Evolutionary conservation across 495 filamentous ascomycete genomes (phyloP).

Genomic region (Penicillium canariense): DNA sequence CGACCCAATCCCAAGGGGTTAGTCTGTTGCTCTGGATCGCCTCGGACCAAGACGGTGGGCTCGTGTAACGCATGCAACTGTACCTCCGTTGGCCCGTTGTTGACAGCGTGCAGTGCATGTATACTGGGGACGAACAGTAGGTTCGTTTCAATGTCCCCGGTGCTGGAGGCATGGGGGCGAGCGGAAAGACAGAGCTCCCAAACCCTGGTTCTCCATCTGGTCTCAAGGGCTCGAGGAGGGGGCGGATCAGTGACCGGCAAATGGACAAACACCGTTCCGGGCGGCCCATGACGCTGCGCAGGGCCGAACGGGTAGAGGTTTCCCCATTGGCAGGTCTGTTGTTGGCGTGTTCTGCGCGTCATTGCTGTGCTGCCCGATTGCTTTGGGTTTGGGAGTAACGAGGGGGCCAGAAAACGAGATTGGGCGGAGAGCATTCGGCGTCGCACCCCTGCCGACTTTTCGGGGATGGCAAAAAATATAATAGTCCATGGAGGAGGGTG

Average conservation of each 20-base stretch:
- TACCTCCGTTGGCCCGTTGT: conserved; percentile 11
- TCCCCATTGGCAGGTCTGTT: neutral
- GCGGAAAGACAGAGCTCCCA: neutral
- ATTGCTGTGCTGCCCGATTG: conserved; percentile 26
- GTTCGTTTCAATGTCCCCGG: conserved; percentile 2
- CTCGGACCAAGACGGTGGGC: conserved; percentile 13
- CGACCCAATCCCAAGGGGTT: neutral
- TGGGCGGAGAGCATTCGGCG: conserved; percentile 6
- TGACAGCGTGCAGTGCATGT: conserved; percentile 13
- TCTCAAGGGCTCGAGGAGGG: conserved; percentile 14
- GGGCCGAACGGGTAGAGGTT: neutral
- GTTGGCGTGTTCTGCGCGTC: conserved; percentile 19
- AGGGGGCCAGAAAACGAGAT: conserved; percentile 5
- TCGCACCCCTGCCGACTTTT: conserved; percentile 12
- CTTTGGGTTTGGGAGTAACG: neutral
- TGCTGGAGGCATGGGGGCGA: neutral
- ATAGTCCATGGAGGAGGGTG: conserved; percentile 16
- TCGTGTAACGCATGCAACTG: conserved; percentile 25
- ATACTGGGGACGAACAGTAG: neutral
- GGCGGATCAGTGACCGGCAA: conserved; percentile 16
- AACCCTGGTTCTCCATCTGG: neutral
- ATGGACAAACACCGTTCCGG: conserved; percentile 6
- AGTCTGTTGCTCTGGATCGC: conserved; percentile 6
- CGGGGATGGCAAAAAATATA: neutral
- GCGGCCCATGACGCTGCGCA: conserved; percentile 13